Conservation (phyloP, 345 rosid genomes). For the Populus simonii region DNA sequence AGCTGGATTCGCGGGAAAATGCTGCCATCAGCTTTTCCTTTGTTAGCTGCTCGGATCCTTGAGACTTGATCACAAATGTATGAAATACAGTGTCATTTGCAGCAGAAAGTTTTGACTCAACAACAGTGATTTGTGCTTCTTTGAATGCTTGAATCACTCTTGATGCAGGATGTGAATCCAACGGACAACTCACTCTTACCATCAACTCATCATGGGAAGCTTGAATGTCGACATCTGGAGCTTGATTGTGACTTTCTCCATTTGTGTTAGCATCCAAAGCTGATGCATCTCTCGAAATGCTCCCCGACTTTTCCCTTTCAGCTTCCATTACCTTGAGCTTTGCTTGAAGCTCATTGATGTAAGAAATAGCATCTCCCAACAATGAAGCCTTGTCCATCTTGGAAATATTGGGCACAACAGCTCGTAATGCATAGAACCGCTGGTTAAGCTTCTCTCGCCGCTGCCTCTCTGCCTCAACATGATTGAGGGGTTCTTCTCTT, state of each 20-base stretch:
- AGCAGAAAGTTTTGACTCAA: conserved; percentile 65
- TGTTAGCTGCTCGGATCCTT: conserved; percentile 66
- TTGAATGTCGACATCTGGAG: conserved; percentile 55
- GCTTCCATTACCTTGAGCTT: conserved; percentile 74
- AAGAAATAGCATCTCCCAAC: conserved; percentile 88
- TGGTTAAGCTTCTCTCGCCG: conserved; percentile 95
- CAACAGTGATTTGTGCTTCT: conserved; percentile 54
- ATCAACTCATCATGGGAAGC: conserved; percentile 60
- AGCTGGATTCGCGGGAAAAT: conserved; percentile 42
- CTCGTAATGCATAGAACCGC: conserved; percentile 81
- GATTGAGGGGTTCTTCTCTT: conserved; percentile 94
- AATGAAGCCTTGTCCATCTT: conserved; percentile 99
- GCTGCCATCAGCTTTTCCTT: conserved; percentile 82
- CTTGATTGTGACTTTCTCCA: conserved; percentile 27
- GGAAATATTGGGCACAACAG: conserved; percentile 98
- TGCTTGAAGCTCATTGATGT: conserved; percentile 90
- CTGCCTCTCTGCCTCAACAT: conserved; percentile 97
- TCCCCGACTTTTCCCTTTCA: conserved; percentile 52
- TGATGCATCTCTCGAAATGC: conserved; percentile 42
- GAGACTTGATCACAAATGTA: conserved; percentile 72
- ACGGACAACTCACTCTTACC: conserved; percentile 67
- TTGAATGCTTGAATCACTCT: conserved; percentile 68
- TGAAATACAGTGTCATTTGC: conserved; percentile 63
- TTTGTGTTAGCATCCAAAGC: conserved; percentile 25
- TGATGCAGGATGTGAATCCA: conserved; percentile 78